A percentile compares a stretch with the other conserved stretches of the same genome.
phyloP scores from a whole-genome alignment of 306 rosid genomes.

The Benincasa hispida region DNA sequence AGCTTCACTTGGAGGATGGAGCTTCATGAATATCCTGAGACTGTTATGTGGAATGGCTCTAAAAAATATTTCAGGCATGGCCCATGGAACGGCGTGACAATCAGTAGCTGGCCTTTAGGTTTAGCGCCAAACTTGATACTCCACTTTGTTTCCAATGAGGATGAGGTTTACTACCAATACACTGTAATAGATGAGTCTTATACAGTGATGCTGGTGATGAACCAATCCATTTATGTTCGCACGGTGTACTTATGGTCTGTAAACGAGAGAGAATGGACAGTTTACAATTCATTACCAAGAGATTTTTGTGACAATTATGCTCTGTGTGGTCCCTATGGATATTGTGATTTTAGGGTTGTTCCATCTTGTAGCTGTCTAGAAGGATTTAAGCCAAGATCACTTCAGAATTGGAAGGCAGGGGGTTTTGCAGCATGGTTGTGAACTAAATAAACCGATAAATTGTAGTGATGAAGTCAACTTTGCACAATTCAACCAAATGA shows the following conservation, averaged over 20 bases:
- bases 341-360: conserved; percentile 5
- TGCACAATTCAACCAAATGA: too few relatives aligned
- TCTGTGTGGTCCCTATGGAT: conserved; percentile 26
- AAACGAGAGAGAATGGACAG: conserved; percentile 10
- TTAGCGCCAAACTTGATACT: too few relatives aligned
- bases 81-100: too few relatives aligned
- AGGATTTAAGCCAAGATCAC: conserved; percentile 27
- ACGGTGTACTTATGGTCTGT: conserved; percentile 9
- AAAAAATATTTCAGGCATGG: too few relatives aligned
- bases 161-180: too few relatives aligned
- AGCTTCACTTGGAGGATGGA: too few relatives aligned
- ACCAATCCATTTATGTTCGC: conserved; percentile 8
- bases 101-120: too few relatives aligned
- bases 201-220: conserved; percentile 10
- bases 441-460: conserved; percentile 7
- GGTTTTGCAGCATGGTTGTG: conserved; percentile 30
- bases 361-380: conserved; percentile 32
- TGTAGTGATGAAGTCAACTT: conserved; percentile 28
- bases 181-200: not conserved
- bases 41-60: too few relatives aligned
- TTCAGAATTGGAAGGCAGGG: conserved; percentile 8
- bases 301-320: conserved; percentile 28
- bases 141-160: too few relatives aligned
- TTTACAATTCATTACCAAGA: not conserved
- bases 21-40: too few relatives aligned